Conservation (phyloP, 179 eudicot genomes). For the Nepenthes alata region DNA sequence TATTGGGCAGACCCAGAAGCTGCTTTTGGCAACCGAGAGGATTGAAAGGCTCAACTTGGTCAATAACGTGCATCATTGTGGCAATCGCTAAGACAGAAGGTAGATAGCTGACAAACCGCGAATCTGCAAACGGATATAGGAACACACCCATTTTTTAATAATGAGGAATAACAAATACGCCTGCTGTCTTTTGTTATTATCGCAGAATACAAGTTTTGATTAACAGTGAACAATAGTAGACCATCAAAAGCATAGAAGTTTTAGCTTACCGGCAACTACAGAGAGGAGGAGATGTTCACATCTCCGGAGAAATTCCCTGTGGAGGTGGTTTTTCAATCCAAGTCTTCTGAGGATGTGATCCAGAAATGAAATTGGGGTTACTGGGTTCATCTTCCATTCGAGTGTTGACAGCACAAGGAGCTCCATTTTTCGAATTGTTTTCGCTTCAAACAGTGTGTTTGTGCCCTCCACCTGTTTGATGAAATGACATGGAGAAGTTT, state of each 20-base stretch:
- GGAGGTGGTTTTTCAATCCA: constrained; percentile 31
- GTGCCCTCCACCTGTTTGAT: constrained; percentile 38
- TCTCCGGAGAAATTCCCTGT: constrained; percentile 30
- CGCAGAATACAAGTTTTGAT: too few species aligned
- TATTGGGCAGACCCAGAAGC: constrained; percentile 52
- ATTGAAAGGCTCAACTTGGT: constrained; percentile 45
- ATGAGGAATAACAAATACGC: too few species aligned
- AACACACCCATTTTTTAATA: not conserved
- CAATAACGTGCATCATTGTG: constrained; percentile 74
- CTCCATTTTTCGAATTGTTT: constrained; percentile 37
- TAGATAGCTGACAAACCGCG: constrained; percentile 41
- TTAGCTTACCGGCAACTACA: constrained; percentile 28
- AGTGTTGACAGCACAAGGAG: constrained; percentile 23
- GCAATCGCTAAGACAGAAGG: constrained; percentile 79
- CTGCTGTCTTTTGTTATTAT: too few species aligned
- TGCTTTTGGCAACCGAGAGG: constrained; percentile 49
- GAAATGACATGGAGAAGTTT: too few species aligned
- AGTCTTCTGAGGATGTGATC: constrained; percentile 31
- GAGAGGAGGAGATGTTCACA: constrained; percentile 26
- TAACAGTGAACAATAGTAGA: too few species aligned
- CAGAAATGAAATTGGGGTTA: constrained; percentile 28
- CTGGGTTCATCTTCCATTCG: constrained; percentile 36
- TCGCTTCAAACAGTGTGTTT: constrained; percentile 52
- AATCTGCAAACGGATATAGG: constrained; percentile 27
- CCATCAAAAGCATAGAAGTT: too few species aligned